These are phyloP conservation scores for Xylaria curta DNA, from an alignment of 495 filamentous ascomycete species.

Conservation along the genomic window DNA sequence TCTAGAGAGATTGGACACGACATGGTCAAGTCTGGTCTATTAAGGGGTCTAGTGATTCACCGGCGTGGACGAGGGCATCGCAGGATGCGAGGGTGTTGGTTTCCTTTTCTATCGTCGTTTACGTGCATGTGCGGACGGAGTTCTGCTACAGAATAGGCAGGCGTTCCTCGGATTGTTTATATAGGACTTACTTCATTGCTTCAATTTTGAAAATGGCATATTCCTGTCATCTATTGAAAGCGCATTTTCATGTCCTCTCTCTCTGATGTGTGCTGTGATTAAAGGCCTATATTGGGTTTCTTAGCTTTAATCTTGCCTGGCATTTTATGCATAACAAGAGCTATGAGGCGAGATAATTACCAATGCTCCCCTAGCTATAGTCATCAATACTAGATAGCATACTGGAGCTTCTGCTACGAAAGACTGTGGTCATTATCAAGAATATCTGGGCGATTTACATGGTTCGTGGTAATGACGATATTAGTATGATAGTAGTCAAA, in stretches of 20 bases:
- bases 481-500: not conserved
- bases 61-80: not conserved
- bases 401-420: not conserved
- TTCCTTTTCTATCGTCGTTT: not conserved
- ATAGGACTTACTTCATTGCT: conserved; percentile 17
- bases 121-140: conserved; percentile 28
- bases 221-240: not conserved
- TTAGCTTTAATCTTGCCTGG: not conserved
- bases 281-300: not conserved
- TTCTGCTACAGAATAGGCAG: conserved; percentile 25
- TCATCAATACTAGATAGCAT: not conserved
- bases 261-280: not conserved
- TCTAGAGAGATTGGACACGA: not conserved
- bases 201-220: not conserved
- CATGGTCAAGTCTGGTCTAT: not conserved
- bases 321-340: not conserved
- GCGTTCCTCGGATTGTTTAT: conserved; percentile 21
- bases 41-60: not conserved
- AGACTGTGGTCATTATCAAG: not conserved
- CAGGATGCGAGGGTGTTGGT: not conserved
- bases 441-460: no score
- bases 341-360: not conserved
- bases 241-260: not conserved
- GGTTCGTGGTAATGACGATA: not conserved
- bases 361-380: not conserved